Evolutionary conservation across 768 basidiomycete species (phyloP), one percentile per base, ranked within the genome.

Genomic region (Cytidiella melzeri): DNA sequence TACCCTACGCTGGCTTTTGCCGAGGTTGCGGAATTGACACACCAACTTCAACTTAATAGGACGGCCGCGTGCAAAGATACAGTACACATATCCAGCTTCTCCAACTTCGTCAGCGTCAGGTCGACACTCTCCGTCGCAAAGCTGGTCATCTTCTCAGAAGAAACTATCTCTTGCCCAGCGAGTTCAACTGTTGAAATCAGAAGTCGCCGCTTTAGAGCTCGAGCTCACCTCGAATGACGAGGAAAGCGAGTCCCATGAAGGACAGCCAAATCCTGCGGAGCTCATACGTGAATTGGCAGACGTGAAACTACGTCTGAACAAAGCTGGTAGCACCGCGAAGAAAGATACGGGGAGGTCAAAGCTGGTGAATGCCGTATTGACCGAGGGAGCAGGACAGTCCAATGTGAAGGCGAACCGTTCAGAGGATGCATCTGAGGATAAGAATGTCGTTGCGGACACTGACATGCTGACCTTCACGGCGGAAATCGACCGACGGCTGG

Each of bases 401-500:
- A 50, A 36, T 50, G 50, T 2, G 27, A n/a, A n/a, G n/a, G n/a
- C n/a, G n/a, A n/a, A n/a, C n/a, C n/a, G n/a, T n/a, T 34, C 30
- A 15, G 15, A 7, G 15, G 30, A 7, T 34, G 30, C 30, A 34
- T 7, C 9, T 15, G 30, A 34, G 30, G 30, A 34, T 7, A 34
- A 34, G 30, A 34, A 34, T 34, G 30, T 34, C 15, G n/a, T n/a
- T n/a, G n/a, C n/a, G n/a, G n/a, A n/a, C n/a, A n/a, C n/a, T n/a
- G 30, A 34, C 15, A 34, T 34, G 30, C 30, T 34, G 9, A 34
- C 30, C 7, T 34, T 34, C 30, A 63, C 92, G 18, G 77, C 81
- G 2, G 84, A 89, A 49, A 75, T 97, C 61, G 95, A 98, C 66
- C 75, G 74, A 57, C 80, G 95, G 28, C 75, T 99, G 2, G 85